Evolutionary conservation across 352 stramenopile genomes (phyloP).

Genomic region (Peronospora destructor): DNA sequence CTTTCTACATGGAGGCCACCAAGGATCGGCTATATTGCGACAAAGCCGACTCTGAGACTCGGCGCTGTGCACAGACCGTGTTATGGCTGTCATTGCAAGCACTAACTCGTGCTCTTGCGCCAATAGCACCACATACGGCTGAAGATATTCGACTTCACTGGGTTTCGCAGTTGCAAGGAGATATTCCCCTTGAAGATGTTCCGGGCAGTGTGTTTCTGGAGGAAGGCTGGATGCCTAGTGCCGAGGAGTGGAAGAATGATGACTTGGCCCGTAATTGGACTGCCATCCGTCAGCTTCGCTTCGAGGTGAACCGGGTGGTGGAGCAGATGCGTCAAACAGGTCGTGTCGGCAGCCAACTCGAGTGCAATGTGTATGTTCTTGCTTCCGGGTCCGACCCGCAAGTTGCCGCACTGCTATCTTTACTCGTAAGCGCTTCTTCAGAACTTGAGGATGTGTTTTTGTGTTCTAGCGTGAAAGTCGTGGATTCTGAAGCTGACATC

Average conservation of each 20-base stretch:
- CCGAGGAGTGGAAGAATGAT: slow-evolving; percentile 43
- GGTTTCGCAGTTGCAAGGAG: slow-evolving; percentile 38
- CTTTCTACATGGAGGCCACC: slow-evolving; percentile 96
- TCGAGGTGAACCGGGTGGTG: slow-evolving; percentile 74
- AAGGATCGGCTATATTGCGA: slow-evolving; percentile 98
- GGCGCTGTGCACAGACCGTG: slow-evolving; percentile 86
- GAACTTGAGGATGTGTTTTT: slow-evolving; percentile 71
- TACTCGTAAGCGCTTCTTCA: slow-evolving; percentile 8
- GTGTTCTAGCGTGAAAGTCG: slow-evolving; percentile 53
- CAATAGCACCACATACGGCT: slow-evolving; percentile 92
- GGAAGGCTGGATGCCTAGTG: slow-evolving; percentile 49
- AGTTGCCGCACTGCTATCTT: slow-evolving; percentile 46
- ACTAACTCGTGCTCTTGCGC: slow-evolving; percentile 64
- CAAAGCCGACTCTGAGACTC: slow-evolving; percentile 64
- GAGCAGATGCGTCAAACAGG: slow-evolving; percentile 58
- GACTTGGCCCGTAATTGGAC: slow-evolving; percentile 76
- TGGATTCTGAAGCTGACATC: slow-evolving; percentile 31
- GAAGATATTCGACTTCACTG: slow-evolving; percentile 94
- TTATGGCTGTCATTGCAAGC: slow-evolving; percentile 60
- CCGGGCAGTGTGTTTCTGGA: slow-evolving; percentile 70
- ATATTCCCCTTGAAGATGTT: slow-evolving; percentile 45
- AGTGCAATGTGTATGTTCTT: slow-evolving; percentile 65
- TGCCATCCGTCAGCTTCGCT: slow-evolving; percentile 81
- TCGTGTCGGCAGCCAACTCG: slow-evolving; percentile 57
- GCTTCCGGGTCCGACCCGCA: slow-evolving; percentile 39